phyloP scores from a whole-genome alignment of 148 eudicot genomes.

The Camellia japonica region DNA sequence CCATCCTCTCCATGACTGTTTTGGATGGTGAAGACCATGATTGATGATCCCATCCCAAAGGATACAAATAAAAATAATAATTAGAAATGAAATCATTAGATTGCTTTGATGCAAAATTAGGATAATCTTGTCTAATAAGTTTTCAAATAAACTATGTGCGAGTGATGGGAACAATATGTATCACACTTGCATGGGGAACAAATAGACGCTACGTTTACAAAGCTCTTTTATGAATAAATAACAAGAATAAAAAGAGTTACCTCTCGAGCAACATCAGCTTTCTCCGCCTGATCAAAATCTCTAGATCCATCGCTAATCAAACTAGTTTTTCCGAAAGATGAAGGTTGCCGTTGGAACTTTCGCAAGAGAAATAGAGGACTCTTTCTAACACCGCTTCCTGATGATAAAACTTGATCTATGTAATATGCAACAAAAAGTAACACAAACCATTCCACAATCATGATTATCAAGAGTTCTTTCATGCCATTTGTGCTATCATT shows the following conservation, averaged over 20 bases:
- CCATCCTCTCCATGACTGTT: neutral
- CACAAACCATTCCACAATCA: constrained; percentile 68
- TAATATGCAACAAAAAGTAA: constrained; percentile 63
- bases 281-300: constrained; percentile 64
- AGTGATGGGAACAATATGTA: neutral
- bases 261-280: constrained; percentile 85
- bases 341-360: constrained; percentile 39
- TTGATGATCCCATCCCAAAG: too few relatives aligned
- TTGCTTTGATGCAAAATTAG: neutral
- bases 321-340: constrained; percentile 41
- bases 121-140: neutral
- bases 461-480: constrained; percentile 65
- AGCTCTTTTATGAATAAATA: neutral
- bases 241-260: constrained; percentile 25
- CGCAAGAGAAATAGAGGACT: constrained; percentile 54
- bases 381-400: constrained; percentile 61
- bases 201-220: neutral
- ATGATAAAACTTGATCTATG: constrained; percentile 62
- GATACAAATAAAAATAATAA: too few relatives aligned
- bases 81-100: neutral
- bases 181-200: neutral
- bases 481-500: constrained; percentile 63
- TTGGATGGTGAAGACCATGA: neutral
- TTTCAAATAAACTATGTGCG: neutral
- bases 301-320: constrained; percentile 57